Conservation (phyloP, 768 basidiomycete species). For the Mycena crocata region DNA sequence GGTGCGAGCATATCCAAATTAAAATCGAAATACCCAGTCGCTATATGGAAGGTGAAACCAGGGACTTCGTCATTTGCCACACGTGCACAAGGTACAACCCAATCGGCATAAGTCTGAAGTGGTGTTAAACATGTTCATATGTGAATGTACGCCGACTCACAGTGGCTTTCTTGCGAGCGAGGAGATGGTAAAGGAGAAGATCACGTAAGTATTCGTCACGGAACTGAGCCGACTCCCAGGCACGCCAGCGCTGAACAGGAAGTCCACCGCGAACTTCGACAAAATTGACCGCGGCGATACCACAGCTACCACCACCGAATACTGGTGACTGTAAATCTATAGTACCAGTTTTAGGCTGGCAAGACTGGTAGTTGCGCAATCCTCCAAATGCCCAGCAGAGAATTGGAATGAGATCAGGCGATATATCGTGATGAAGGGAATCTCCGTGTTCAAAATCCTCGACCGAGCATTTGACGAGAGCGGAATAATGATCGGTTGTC, state of each 20-base stretch:
- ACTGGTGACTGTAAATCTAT: background rate
- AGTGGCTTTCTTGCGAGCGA: background rate
- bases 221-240: background rate
- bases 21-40: background rate
- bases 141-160: background rate
- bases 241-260: background rate
- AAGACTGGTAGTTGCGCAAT: background rate
- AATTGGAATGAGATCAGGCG: background rate
- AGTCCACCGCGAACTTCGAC: background rate
- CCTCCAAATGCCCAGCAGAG: background rate
- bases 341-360: background rate
- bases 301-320: background rate
- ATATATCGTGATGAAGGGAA: background rate
- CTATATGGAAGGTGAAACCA: background rate
- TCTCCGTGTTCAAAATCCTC: background rate
- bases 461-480: background rate
- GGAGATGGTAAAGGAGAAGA: background rate
- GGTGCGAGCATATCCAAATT: conserved; percentile 5
- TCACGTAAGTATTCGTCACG: background rate
- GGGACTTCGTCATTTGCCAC: background rate
- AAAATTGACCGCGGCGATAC: background rate
- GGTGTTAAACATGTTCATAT: background rate
- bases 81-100: background rate
- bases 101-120: background rate
- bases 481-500: background rate